These are phyloP conservation scores for Solanum corneliomulleri DNA, from an alignment of 257 asterid species.

Conservation along the genomic window DNA sequence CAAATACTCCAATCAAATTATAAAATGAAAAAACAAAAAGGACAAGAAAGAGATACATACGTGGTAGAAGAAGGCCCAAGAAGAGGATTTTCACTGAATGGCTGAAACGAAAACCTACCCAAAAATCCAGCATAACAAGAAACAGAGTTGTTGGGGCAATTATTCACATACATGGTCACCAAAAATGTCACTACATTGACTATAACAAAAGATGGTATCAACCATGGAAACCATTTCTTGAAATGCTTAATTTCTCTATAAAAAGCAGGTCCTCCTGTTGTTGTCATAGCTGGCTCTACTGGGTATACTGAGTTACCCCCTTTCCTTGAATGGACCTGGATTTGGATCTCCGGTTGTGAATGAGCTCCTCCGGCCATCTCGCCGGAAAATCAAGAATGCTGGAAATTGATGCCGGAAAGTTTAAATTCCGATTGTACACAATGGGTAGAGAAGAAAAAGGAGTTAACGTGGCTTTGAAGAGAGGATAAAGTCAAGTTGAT, in stretches of 20 bases:
- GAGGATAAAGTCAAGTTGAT: not conserved
- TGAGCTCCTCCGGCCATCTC: conserved; percentile 28
- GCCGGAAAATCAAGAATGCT: not conserved
- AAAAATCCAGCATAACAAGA: conserved; percentile 50
- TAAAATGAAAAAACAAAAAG: not conserved
- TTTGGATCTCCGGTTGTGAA: conserved; percentile 26
- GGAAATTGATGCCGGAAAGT: not conserved
- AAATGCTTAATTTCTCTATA: conserved; percentile 61
- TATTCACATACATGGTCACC: conserved; percentile 59
- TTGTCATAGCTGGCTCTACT: conserved; percentile 23
- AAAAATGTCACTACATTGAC: conserved; percentile 53
- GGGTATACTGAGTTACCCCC: conserved; percentile 59
- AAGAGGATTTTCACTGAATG: conserved; percentile 75
- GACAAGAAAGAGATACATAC: conserved; percentile 23
- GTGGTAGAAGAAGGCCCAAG: conserved; percentile 87
- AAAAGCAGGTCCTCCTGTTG: conserved; percentile 2
- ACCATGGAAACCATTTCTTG: conserved; percentile 72
- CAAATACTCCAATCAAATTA: not conserved
- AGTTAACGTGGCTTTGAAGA: not conserved
- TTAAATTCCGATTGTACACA: not conserved
- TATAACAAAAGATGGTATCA: conserved; percentile 54
- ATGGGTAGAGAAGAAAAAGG: not conserved
- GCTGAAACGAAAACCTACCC: conserved; percentile 87
- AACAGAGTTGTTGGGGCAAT: conserved; percentile 60
- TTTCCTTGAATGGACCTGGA: conserved; percentile 41